Evolutionary conservation across 2,329 filamentous ascomycete genomes (phyloP), one percentile per base, ranked within the genome.

Genomic region (Dactylellina leptospora): DNA sequence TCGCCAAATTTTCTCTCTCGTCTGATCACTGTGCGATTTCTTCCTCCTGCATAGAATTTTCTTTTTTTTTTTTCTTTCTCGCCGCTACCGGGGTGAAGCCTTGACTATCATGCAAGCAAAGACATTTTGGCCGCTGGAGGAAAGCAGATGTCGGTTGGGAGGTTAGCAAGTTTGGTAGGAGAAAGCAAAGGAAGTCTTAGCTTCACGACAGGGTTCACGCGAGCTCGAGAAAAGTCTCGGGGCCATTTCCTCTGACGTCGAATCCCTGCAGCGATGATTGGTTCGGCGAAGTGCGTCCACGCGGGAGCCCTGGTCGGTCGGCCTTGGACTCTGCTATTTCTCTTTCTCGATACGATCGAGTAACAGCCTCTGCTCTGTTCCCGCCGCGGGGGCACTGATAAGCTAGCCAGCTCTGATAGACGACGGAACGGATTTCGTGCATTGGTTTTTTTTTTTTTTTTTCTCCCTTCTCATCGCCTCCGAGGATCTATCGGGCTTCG

Each of bases 271-370:
- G n/a, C 22, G 22, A 50, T 56, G 64, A 70, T 70, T 70, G 64
- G 64, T 62, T 70, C 64, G 56, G 56, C 64, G 56, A 70, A 70
- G 47, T 61, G 50, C 64, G 56, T 70, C 30, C 64, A 70, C 56
- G 56, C 56, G 56, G 54, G 44, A n/a, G 28, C 45, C 48, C 40
- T 55, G 61, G 8, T 66, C 64, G 18, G 20, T 51, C 36, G 55
- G 55, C 13, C 48, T 55, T 47, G 13, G 22, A 54, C 4, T 25
- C 50, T n/a, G 27, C 25, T 33, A 56, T 70, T 70, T 70, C 56
- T 70, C 55, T 70, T 61, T 61, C 64, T 70, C 56, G 64, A 70
- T 70, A 61, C 55, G 55, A 70, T 70, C 55, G 64, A 70, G 64
- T 70, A 70, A 70, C 59, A 53, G 38, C 40, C 60, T 36, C 42